Conservation (phyloP, 305 asterid genomes). For the Fraxinus nigra region DNA sequence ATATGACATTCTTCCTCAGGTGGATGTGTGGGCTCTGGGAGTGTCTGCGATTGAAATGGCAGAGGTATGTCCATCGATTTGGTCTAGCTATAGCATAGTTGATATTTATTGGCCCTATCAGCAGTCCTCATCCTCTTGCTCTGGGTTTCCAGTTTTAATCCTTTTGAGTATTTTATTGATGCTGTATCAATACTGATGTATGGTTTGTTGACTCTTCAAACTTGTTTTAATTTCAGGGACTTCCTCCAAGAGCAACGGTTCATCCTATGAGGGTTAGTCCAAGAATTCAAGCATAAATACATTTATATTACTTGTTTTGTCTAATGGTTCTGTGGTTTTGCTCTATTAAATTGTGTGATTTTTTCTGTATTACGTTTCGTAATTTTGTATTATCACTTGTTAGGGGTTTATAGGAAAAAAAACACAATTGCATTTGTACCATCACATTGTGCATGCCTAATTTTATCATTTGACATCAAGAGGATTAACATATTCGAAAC, state of each 20-base stretch:
- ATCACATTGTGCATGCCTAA: background rate
- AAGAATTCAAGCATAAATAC: conserved; percentile 22
- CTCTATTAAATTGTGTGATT: background rate
- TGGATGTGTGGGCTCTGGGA: conserved; percentile 99
- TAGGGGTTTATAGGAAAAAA: background rate
- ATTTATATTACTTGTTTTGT: background rate
- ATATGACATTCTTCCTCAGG: conserved; percentile 40
- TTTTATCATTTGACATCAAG: conserved; percentile 20
- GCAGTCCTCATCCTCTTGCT: conserved; percentile 20
- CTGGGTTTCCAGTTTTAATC: conserved; percentile 8
- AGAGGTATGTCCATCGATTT: conserved; percentile 55
- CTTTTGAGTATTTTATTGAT: conserved; percentile 15
- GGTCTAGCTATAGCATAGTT: background rate
- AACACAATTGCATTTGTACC: background rate
- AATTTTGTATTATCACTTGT: background rate
- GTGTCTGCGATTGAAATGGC: conserved; percentile 99
- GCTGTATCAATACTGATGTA: conserved; percentile 17
- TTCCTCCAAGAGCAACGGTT: conserved; percentile 97
- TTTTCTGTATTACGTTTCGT: background rate
- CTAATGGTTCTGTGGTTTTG: background rate
- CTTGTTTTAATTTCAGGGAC: conserved; percentile 55
- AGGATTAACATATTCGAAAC: conserved; percentile 30
- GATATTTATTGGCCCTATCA: background rate
- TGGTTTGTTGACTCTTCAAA: conserved; percentile 24
- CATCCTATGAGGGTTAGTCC: conserved; percentile 98